These are phyloP conservation scores for Orbilia brochopaga DNA, from an alignment of 2,329 filamentous ascomycete species.

Conservation along the genomic window DNA sequence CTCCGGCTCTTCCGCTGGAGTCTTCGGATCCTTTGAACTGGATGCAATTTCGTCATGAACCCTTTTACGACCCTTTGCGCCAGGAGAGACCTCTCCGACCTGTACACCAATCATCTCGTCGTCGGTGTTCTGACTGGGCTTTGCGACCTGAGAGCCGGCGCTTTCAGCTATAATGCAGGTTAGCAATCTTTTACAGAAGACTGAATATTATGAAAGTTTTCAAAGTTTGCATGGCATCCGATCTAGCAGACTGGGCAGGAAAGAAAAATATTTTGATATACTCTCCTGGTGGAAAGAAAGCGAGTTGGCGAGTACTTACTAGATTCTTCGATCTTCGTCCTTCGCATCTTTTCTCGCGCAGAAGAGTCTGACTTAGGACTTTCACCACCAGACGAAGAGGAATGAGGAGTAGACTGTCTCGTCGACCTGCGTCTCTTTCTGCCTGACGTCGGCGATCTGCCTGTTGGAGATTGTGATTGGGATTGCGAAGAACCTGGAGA, in stretches of 20 bases:
- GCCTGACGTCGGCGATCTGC: constrained; percentile 2
- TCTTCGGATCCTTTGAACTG: constrained; percentile 26
- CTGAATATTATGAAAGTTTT: neutral
- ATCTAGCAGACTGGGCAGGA: too few species aligned
- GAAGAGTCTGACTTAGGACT: constrained; percentile 50
- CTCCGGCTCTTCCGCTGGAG: constrained; percentile 21
- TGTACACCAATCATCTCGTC: constrained; percentile 46
- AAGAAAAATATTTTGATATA: too few species aligned
- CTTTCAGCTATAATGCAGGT: neutral
- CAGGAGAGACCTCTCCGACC: constrained; percentile 37
- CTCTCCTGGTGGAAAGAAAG: too few species aligned
- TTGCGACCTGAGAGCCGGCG: neutral
- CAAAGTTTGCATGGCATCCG: neutral
- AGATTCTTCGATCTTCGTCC: constrained; percentile 45
- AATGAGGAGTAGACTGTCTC: constrained; percentile 25
- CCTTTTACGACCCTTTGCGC: constrained; percentile 38
- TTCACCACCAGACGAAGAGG: constrained; percentile 24
- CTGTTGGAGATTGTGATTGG: constrained; percentile 18
- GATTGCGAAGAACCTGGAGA: constrained; percentile 12
- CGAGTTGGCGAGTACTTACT: constrained; percentile 16
- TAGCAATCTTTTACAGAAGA: neutral
- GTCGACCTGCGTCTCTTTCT: constrained; percentile 22
- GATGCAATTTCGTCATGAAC: constrained; percentile 44
- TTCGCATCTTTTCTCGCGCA: constrained; percentile 44
- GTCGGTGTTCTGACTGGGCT: constrained; percentile 12